These are phyloP conservation scores for Neurospora tetraspora DNA, from an alignment of 495 filamentous ascomycete genomes.

Conservation along the genomic window DNA sequence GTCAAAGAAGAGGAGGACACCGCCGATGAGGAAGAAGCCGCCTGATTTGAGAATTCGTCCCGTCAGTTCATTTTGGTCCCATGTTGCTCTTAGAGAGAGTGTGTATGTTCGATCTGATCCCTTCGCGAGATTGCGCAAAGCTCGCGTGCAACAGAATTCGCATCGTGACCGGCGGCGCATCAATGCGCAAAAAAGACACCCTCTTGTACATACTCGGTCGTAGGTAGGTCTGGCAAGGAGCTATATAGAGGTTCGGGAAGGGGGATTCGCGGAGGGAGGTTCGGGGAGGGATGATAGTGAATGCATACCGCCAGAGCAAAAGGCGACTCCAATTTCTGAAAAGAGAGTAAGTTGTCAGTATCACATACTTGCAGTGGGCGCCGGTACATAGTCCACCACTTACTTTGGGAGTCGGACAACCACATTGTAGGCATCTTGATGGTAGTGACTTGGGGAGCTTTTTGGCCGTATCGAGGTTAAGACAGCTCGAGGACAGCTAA, in stretches of 20 bases:
- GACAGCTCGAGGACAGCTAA: too few relatives aligned
- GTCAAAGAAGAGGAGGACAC: conserved; percentile 94
- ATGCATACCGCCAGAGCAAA: conserved; percentile 88
- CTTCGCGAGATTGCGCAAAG: neutral
- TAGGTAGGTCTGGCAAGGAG: neutral
- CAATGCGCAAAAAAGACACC: too few relatives aligned
- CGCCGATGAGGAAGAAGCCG: conserved; percentile 85
- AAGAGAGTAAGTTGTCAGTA: neutral
- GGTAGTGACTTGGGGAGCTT: conserved; percentile 9
- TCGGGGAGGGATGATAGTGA: neutral
- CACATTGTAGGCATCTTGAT: conserved; percentile 59
- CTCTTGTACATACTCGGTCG: too few relatives aligned
- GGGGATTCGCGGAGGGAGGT: neutral
- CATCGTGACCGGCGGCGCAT: neutral
- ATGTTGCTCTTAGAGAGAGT: too few relatives aligned
- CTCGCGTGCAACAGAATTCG: neutral
- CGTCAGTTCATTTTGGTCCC: conserved; percentile 5
- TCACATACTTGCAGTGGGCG: neutral
- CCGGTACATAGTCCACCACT: conserved; percentile 17
- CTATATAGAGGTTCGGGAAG: neutral
- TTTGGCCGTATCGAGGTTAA: neutral
- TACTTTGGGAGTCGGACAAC: conserved; percentile 94
- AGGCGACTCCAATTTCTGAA: conserved; percentile 86
- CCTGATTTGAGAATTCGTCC: conserved; percentile 37
- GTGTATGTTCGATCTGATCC: neutral